Evolutionary conservation across 1,139 yeast species (phyloP).

Genomic region (Taphrina wiesneri): DNA sequence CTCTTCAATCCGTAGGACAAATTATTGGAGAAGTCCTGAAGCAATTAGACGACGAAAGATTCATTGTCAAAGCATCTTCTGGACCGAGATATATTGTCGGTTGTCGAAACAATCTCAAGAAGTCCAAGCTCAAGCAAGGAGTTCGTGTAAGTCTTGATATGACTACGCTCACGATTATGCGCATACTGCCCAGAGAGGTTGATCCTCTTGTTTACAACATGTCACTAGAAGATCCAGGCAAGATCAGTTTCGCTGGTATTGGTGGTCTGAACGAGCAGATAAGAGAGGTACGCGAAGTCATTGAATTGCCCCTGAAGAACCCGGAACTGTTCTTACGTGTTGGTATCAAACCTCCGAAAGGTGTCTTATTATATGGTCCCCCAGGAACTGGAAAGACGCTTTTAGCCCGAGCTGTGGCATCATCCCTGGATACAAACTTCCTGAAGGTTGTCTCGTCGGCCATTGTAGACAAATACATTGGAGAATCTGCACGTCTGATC

Average conservation of each 20-base stretch:
- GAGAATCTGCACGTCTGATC: conserved; percentile 94
- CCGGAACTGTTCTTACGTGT: conserved; percentile 95
- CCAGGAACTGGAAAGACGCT: conserved; percentile 98
- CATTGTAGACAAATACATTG: conserved; percentile 96
- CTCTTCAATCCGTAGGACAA: conserved; percentile 96
- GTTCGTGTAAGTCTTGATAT: conserved; percentile 95
- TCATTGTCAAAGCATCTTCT: conserved; percentile 92
- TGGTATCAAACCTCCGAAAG: conserved; percentile 97
- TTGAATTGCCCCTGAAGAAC: conserved; percentile 93
- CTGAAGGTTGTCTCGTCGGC: conserved; percentile 98
- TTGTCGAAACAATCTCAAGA: conserved; percentile 88
- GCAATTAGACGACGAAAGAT: conserved; percentile 91
- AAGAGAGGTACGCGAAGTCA: conserved; percentile 94
- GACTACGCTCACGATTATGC: conserved; percentile 97
- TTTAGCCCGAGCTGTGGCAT: conserved; percentile 96
- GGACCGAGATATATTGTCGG: conserved; percentile 99
- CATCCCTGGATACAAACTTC: conserved; percentile 97
- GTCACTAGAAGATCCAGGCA: conserved; percentile 98
- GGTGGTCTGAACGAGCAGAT: conserved; percentile 97
- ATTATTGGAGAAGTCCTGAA: conserved; percentile 96
- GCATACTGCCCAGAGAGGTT: conserved; percentile 95
- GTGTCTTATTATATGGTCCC: conserved; percentile 96
- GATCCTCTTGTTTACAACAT: conserved; percentile 97
- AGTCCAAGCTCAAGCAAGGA: conserved; percentile 82
- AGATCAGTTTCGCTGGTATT: conserved; percentile 87